Evolutionary conservation across 176 grass and related monocot genomes (phyloP).

Genomic region (Cymbopogon citratus): DNA sequence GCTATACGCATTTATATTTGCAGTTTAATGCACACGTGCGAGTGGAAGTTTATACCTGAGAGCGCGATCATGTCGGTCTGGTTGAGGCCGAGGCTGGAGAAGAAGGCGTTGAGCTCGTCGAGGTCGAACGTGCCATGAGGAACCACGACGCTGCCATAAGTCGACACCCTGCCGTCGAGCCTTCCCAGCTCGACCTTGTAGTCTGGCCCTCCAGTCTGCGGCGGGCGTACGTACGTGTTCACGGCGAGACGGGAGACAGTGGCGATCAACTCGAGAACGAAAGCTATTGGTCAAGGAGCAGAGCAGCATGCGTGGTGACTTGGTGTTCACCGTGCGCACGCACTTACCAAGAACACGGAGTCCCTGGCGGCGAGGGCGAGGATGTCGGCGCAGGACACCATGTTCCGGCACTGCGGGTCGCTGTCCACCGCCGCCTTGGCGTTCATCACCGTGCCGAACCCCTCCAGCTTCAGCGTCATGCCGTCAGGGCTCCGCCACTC

Average conservation of each 20-base stretch:
- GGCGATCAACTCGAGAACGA: background rate
- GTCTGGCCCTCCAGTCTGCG: slow-evolving; percentile 58
- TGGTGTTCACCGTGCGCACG: too few species aligned
- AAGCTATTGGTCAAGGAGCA: background rate
- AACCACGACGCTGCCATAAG: slow-evolving; percentile 35
- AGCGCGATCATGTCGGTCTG: slow-evolving; percentile 72
- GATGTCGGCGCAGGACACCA: slow-evolving; percentile 75
- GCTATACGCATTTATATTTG: background rate
- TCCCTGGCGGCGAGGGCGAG: slow-evolving; percentile 67
- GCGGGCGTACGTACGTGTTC: background rate
- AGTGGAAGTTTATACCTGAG: slow-evolving; percentile 25
- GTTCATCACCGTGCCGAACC: slow-evolving; percentile 36
- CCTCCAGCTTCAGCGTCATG: slow-evolving; percentile 44
- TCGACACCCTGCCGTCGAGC: slow-evolving; percentile 53
- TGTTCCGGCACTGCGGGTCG: slow-evolving; percentile 47
- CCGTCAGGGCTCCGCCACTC: slow-evolving; percentile 50
- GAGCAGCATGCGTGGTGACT: background rate
- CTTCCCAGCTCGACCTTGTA: slow-evolving; percentile 67
- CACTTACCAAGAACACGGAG: slow-evolving; percentile 38
- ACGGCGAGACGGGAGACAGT: background rate
- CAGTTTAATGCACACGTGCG: background rate
- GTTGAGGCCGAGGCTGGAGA: slow-evolving; percentile 41
- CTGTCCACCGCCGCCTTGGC: slow-evolving; percentile 66
- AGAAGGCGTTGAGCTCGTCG: slow-evolving; percentile 54
- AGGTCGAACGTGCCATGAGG: slow-evolving; percentile 50